These are phyloP conservation scores for Sugiyamaella floridensis DNA, from an alignment of 805 yeast genomes.

Conservation along the genomic window DNA sequence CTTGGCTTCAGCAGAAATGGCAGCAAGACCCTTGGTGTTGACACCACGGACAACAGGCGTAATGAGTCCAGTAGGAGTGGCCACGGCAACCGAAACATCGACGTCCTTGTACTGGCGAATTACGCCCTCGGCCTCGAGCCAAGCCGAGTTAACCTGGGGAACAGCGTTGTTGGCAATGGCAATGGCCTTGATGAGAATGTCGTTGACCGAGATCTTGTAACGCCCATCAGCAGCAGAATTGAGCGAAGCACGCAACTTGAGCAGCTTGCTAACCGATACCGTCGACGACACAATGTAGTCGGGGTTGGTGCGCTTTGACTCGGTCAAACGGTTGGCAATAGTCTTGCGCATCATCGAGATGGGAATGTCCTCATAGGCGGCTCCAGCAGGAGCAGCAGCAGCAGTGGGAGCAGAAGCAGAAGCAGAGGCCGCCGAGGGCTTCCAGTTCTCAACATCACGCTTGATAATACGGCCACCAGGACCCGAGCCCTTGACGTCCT, in stretches of 20 bases:
- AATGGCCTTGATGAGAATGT: conserved; percentile 87
- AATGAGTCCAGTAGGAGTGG: conserved; percentile 94
- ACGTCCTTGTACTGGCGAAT: conserved; percentile 88
- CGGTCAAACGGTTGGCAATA: conserved; percentile 79
- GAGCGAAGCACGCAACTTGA: conserved; percentile 85
- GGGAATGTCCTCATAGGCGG: conserved; percentile 74
- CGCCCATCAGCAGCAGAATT: conserved; percentile 79
- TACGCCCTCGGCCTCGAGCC: conserved; percentile 83
- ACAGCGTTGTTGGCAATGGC: conserved; percentile 85
- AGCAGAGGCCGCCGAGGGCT: conserved; percentile 35
- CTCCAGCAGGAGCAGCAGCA: conserved; percentile 45
- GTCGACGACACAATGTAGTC: conserved; percentile 86
- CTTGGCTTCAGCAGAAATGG: conserved; percentile 78
- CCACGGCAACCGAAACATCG: conserved; percentile 97
- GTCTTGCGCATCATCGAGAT: conserved; percentile 88
- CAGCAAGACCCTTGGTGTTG: conserved; percentile 74
- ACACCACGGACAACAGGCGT: conserved; percentile 94
- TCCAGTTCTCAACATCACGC: conserved; percentile 74
- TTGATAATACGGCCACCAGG: conserved; percentile 93
- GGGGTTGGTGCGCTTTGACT: conserved; percentile 83
- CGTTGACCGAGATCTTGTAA: conserved; percentile 89
- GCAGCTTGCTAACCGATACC: conserved; percentile 79
- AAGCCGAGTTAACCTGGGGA: conserved; percentile 90
- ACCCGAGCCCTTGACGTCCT: conserved; percentile 83
- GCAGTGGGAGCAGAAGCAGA: conserved; percentile 34